These are phyloP conservation scores for Mitragyna speciosa DNA, from an alignment of 257 asterid genomes.

Conservation along the genomic window DNA sequence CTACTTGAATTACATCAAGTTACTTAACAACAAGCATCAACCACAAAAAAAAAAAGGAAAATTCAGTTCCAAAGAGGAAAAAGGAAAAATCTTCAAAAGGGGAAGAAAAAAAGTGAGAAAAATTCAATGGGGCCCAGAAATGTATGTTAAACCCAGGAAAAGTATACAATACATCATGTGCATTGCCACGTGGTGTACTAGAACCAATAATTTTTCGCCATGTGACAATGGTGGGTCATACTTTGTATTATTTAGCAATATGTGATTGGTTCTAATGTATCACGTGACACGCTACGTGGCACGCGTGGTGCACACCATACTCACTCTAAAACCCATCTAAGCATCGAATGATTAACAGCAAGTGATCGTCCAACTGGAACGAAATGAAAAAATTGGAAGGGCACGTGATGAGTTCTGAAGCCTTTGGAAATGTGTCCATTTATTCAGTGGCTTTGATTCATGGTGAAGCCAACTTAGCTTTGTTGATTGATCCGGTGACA, in stretches of 20 bases:
- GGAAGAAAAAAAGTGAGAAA: background rate
- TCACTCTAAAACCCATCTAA: background rate
- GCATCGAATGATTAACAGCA: background rate
- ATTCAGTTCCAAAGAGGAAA: background rate
- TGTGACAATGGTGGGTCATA: too few species aligned
- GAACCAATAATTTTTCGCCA: too few species aligned
- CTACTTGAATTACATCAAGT: too few species aligned
- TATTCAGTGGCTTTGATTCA: constrained; percentile 20
- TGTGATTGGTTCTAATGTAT: too few species aligned
- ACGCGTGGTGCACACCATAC: too few species aligned
- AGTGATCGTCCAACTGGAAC: background rate
- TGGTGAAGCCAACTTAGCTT: constrained; percentile 22
- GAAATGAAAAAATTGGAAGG: background rate
- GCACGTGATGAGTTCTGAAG: constrained; percentile 40
- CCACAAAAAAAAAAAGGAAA: background rate
- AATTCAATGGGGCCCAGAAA: background rate
- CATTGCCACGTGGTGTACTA: too few species aligned
- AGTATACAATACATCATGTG: too few species aligned
- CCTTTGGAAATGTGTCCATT: background rate
- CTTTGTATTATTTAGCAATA: too few species aligned
- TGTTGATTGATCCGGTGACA: constrained; percentile 38
- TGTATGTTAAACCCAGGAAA: too few species aligned
- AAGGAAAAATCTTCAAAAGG: background rate
- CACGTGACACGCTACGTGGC: too few species aligned
- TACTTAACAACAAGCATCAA: background rate